Evolutionary conservation across 83 land plant species (phyloP), one percentile per base, ranked within the genome.

Genomic region (Diphasiastrum complanatum): DNA sequence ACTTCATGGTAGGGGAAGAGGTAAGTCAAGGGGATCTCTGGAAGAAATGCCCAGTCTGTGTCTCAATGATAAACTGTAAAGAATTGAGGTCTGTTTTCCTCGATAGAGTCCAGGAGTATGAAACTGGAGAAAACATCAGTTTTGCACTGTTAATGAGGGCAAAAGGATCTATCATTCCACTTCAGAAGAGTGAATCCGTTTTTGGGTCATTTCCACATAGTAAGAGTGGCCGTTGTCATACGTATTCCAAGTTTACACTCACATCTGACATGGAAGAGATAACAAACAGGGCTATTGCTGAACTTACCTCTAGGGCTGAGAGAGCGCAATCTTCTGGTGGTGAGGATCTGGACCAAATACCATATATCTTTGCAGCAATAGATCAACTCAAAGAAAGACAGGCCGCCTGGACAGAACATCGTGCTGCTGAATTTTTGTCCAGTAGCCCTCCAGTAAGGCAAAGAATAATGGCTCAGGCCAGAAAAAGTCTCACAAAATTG

Each of bases 31-130:
- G 77, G 47, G 82, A 83, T 12, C 78, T 73, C 60, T 85, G 75
- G 74, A 88, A 83, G 51, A 88, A 79, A 66, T 92, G 98, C 47
- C 98, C 98, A 2, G 67, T 92, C 24, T 92, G 98, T 72, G 88
- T 89, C 55, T 71, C 79, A 34, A 85, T 88, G 88, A 78, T 84
- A 30, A 88, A 85, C 4, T 58, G 70, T 2, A 92, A 83, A 63
- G 98, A 85, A 45, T 67, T 92, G 54, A 79, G 83, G 26, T 85
- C 91, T 1, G 60, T 88, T 35, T 36, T 55, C 27, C 78, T 89
- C 51, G 82, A 82, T 48, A 45, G 72, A 58, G 96, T 92, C n/a
- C 79, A 76, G 56, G 69, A 85, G 27, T 74, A 80, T 34, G 34
- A 35, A 26, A 77, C 80, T 46, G 98, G 96, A 60, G 90, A 89